Evolutionary conservation across 2,329 filamentous ascomycete species (phyloP).

Genomic region (Alternaria ventricosa): DNA sequence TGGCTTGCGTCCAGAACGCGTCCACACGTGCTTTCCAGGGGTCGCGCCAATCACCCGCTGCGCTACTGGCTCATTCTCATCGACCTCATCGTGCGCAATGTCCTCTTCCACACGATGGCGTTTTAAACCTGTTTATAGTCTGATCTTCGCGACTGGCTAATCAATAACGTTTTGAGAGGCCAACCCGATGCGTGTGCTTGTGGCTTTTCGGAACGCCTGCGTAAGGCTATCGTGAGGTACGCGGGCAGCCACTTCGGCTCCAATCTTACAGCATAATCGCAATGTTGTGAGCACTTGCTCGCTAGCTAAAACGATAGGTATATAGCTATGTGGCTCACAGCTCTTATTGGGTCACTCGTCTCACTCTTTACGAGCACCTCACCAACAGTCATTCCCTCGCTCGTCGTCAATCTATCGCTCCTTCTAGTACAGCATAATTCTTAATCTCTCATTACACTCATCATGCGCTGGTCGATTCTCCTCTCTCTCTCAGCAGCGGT

Average conservation of each 20-base stretch:
- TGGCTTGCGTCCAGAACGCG: not conserved
- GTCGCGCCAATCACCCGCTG: not conserved
- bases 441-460: rapidly evolving
- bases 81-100: not conserved
- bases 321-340: not conserved
- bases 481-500: not conserved
- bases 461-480: not conserved
- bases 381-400: not conserved
- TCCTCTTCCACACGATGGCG: not conserved
- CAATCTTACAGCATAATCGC: rapidly evolving
- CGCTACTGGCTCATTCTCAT: too few relatives aligned
- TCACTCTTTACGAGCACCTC: not conserved
- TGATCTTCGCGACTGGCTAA: too few relatives aligned
- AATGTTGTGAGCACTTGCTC: not conserved
- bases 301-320: not conserved
- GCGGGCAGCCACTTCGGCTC: not conserved
- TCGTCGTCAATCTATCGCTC: not conserved
- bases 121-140: rapidly evolving
- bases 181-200: too few relatives aligned
- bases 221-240: not conserved
- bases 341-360: not conserved
- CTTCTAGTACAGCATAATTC: not conserved
- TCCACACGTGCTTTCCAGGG: not conserved
- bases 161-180: too few relatives aligned
- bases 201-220: not conserved